Percentiles rank a stretch among this genome's conserved stretches.
Evolutionary conservation across 495 filamentous ascomycete genomes (phyloP).

Genomic region (Xylaria scruposa): DNA sequence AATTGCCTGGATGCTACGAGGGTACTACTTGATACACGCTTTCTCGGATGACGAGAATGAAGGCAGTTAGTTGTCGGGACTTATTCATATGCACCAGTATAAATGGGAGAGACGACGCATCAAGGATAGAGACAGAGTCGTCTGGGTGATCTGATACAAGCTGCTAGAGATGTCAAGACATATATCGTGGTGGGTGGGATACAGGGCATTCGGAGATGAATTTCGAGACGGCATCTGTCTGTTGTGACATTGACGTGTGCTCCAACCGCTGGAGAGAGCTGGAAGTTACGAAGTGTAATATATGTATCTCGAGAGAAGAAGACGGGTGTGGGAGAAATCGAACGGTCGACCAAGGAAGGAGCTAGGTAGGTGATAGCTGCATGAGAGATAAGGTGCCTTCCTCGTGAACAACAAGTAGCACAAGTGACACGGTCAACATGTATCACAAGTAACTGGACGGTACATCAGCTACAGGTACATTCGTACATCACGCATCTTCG

Average conservation of each 20-base stretch:
- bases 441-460: too few species aligned
- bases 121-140: background rate
- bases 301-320: background rate
- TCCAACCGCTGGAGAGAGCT: background rate
- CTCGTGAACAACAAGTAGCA: background rate
- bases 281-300: background rate
- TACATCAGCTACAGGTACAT: background rate
- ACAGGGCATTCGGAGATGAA: background rate
- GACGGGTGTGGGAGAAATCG: background rate
- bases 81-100: background rate
- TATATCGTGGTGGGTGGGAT: background rate
- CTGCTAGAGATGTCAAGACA: background rate
- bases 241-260: background rate
- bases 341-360: background rate
- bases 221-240: background rate
- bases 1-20: background rate
- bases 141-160: background rate
- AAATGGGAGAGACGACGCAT: background rate
- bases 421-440: background rate
- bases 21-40: background rate
- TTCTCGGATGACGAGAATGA: background rate
- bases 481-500: background rate
- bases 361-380: background rate
- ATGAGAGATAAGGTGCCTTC: background rate
- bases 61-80: background rate